Percentiles rank a stretch among this genome's conserved stretches.
phyloP scores from a whole-genome alignment of 305 asterid genomes.

The Plantago rigida region DNA sequence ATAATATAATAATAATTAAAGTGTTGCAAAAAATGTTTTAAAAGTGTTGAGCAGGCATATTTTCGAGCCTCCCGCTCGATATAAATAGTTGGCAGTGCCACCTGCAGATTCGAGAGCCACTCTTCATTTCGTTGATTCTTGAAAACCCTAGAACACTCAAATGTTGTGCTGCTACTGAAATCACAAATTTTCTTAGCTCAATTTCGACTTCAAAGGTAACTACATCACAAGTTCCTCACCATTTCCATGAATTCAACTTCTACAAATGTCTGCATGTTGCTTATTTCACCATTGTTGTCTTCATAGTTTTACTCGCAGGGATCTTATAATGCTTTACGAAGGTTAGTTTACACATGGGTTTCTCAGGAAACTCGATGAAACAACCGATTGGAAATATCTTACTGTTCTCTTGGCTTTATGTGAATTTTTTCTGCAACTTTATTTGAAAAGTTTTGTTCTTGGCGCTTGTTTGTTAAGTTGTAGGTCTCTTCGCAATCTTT shows the following conservation, averaged over 20 bases:
- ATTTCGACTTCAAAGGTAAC: conserved; percentile 5
- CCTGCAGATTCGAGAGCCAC: neutral
- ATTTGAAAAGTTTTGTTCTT: too few species aligned
- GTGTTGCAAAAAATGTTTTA: too few species aligned
- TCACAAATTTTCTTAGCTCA: neutral
- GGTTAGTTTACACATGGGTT: neutral
- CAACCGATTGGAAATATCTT: neutral
- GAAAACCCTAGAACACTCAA: conserved; percentile 13
- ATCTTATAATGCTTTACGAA: neutral
- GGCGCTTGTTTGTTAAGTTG: too few species aligned
- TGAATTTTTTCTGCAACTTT: too few species aligned
- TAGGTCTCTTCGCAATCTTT: too few species aligned
- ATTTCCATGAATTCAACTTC: too few species aligned
- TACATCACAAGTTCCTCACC: neutral
- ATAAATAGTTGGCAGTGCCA: too few species aligned
- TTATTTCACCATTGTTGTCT: neutral
- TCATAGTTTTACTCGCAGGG: neutral
- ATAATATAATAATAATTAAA: too few species aligned
- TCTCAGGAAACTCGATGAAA: neutral
- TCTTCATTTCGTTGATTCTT: neutral
- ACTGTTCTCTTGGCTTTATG: neutral
- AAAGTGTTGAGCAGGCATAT: too few species aligned
- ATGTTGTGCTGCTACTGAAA: neutral
- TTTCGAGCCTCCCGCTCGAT: too few species aligned
- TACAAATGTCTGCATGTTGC: neutral